Evolutionary conservation across 768 basidiomycete species (phyloP).

Genomic region (Lactarius pseudohatsudake): DNA sequence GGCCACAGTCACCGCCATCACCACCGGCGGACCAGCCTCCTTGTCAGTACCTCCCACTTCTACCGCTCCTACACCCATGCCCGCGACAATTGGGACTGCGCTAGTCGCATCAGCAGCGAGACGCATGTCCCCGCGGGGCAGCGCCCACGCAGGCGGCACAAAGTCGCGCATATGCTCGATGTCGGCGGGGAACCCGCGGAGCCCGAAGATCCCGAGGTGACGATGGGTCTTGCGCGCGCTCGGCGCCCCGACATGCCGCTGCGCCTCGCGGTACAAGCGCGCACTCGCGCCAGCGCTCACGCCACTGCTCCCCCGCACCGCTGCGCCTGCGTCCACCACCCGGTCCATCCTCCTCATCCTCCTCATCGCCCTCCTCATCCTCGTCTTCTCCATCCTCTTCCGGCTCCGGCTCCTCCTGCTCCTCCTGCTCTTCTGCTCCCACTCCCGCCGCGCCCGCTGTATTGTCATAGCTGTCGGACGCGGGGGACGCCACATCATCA

Average conservation of each 20-base stretch:
- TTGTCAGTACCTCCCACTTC: background rate
- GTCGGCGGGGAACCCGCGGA: conserved; percentile 47
- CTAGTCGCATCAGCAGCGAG: background rate
- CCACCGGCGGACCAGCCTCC: background rate
- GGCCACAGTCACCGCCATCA: background rate
- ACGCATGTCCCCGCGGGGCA: conserved; percentile 19
- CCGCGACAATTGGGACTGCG: background rate
- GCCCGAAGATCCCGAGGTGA: conserved; percentile 59
- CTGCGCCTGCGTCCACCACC: background rate
- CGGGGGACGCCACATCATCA: conserved; percentile 27
- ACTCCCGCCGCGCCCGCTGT: conserved; percentile 7
- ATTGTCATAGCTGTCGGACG: conserved; percentile 24
- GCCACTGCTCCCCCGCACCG: background rate
- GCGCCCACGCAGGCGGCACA: conserved; percentile 53
- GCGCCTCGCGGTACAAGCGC: conserved; percentile 49
- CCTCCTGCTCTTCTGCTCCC: background rate
- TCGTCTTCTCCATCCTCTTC: conserved; percentile 7
- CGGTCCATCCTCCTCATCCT: background rate
- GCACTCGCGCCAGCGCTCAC: conserved; percentile 19
- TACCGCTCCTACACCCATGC: background rate
- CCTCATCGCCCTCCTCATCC: conserved; percentile 11
- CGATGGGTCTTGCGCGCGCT: conserved; percentile 51
- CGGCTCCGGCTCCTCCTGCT: background rate
- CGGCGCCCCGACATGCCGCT: conserved; percentile 46
- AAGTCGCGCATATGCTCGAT: conserved; percentile 53